Evolutionary conservation across 164 flowering plant species (phyloP).

Genomic region (Akebia trifoliata): DNA sequence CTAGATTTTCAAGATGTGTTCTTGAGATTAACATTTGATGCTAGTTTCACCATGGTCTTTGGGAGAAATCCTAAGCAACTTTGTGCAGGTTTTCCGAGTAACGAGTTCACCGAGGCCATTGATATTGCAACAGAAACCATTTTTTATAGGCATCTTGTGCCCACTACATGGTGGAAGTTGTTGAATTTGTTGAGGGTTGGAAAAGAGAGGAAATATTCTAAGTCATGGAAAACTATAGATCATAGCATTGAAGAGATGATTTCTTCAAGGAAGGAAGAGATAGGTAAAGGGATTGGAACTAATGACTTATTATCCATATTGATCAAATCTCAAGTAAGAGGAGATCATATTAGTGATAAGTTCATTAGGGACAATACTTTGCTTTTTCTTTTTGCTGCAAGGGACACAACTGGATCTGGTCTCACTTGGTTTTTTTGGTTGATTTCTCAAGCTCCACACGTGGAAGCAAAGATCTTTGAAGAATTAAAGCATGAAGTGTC

Average conservation of each 20-base stretch:
- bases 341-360: not conserved
- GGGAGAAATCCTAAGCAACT: slow-evolving; percentile 16
- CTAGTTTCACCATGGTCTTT: slow-evolving; percentile 13
- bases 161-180: slow-evolving; percentile 23
- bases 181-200: slow-evolving; percentile 21
- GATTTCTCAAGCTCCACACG: slow-evolving; percentile 21
- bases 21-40: slow-evolving; percentile 26
- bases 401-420: slow-evolving; percentile 18
- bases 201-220: slow-evolving; percentile 16
- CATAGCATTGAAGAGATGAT: slow-evolving; percentile 9
- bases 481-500: slow-evolving; percentile 16
- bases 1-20: slow-evolving; percentile 30
- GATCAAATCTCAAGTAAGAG: slow-evolving; percentile 6
- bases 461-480: slow-evolving; percentile 24
- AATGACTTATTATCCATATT: slow-evolving; percentile 11
- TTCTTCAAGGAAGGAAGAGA: not conserved
- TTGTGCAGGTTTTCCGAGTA: slow-evolving; percentile 12
- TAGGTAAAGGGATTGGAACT: not conserved
- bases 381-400: slow-evolving; percentile 13
- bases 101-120: slow-evolving; percentile 23
- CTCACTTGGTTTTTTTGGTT: slow-evolving; percentile 43
- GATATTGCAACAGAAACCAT: slow-evolving; percentile 20
- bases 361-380: slow-evolving; percentile 13
- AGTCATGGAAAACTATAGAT: slow-evolving; percentile 11
- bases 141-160: slow-evolving; percentile 17